A percentile compares a stretch with the other conserved stretches of the same genome.
phyloP scores from a whole-genome alignment of 768 basidiomycete species.

The Amanita molliuscula region DNA sequence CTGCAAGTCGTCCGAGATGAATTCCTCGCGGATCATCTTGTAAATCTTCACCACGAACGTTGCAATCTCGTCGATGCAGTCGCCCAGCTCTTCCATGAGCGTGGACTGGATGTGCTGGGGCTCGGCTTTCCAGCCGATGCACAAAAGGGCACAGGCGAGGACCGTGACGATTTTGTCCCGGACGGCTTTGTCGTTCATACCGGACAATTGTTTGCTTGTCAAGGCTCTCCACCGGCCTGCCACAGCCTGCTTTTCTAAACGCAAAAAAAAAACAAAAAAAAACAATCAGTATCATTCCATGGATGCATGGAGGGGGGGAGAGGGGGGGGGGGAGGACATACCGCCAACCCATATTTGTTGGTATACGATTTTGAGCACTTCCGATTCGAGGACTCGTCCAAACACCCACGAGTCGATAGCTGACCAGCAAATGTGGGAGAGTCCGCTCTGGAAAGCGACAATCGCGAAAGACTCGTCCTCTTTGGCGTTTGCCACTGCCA shows the following conservation, averaged over 20 bases:
- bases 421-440: background rate
- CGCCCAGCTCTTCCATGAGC: background rate
- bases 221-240: background rate
- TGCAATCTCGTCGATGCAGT: background rate
- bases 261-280: too few species aligned
- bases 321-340: background rate
- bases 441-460: constrained; percentile 1
- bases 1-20: constrained; percentile 2
- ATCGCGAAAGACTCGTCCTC: background rate
- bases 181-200: background rate
- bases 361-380: background rate
- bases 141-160: background rate
- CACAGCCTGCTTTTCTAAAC: constrained; percentile 3
- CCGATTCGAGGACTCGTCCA: background rate
- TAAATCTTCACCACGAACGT: background rate
- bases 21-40: constrained; percentile 2
- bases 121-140: background rate
- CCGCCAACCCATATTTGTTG: background rate
- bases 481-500: background rate
- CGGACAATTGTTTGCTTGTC: background rate
- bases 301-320: too few species aligned
- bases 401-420: background rate
- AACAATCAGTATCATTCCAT: too few species aligned
- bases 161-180: background rate
- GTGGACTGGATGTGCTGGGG: background rate